Evolutionary conservation across 1,139 yeast genomes (phyloP).

Genomic region (Scheffersomyces lignicola): DNA sequence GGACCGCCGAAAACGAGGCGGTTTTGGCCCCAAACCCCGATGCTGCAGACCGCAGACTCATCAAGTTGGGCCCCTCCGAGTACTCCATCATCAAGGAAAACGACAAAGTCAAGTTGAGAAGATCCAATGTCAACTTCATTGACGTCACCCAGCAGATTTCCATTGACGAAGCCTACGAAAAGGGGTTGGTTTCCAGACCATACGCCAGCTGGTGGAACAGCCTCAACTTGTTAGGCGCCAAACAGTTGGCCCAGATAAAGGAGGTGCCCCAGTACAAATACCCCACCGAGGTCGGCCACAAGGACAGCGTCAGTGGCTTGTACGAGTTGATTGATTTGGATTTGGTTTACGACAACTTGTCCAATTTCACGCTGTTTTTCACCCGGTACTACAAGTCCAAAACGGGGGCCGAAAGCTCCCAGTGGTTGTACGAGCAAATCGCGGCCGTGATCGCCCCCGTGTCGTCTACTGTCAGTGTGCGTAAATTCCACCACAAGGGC

Average conservation of each 20-base stretch:
- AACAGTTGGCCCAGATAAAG: slow-evolving; percentile 28
- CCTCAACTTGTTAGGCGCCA: slow-evolving; percentile 27
- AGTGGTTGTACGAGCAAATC: slow-evolving; percentile 64
- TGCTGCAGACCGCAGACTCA: slow-evolving; percentile 28
- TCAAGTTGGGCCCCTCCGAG: slow-evolving; percentile 40
- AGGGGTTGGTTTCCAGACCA: slow-evolving; percentile 26
- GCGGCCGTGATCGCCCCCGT: slow-evolving; percentile 43
- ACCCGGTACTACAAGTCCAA: slow-evolving; percentile 81
- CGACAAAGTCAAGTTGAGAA: slow-evolving; percentile 55
- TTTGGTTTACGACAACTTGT: slow-evolving; percentile 54
- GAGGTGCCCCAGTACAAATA: slow-evolving; percentile 48
- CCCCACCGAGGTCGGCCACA: slow-evolving; percentile 49
- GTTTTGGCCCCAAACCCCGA: slow-evolving; percentile 8
- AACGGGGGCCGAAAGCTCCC: slow-evolving; percentile 68
- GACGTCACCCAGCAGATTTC: slow-evolving; percentile 62
- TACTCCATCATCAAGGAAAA: slow-evolving; percentile 51
- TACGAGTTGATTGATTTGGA: slow-evolving; percentile 42
- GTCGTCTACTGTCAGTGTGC: slow-evolving; percentile 25
- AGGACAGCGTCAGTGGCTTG: slow-evolving; percentile 40
- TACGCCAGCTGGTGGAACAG: slow-evolving; percentile 11
- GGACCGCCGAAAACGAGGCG: slow-evolving; percentile 9
- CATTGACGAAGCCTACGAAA: slow-evolving; percentile 31
- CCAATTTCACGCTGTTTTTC: slow-evolving; percentile 65
- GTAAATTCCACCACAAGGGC: slow-evolving; percentile 34
- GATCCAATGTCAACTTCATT: slow-evolving; percentile 59